Base-by-base conservation (phyloP, 1,284 basidiomycete species). In the Ustilago lituana region DNA sequence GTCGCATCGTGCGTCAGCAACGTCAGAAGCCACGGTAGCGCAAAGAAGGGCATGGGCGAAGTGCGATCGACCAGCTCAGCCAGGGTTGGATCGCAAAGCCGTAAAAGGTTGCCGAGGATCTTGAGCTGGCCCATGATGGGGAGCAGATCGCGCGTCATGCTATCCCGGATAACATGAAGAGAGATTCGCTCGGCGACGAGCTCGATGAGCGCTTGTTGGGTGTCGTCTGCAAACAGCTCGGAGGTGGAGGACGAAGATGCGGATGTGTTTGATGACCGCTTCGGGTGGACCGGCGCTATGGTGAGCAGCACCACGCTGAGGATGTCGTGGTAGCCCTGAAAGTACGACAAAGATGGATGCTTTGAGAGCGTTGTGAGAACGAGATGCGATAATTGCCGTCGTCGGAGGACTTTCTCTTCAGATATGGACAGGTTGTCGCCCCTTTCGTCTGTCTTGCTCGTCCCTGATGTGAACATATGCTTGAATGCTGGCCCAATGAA, bases 241-340 rank as follows among this genome's bases (percentile, higher is more conserved):
- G 24, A 9, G 40, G 37, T 17, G 17, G 24, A 9, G 40, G 37
- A 20, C 24, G 23, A 11, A 33, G 38, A 23, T 27, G 36, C 47
- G 20, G 8, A 5, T 15, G 27, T 5, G 22, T 36, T 6, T 19
- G 46, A 8, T 1, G 7, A 29, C 6, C n/a, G n/a, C n/a, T n/a
- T n/a, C n/a, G 27, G 12, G 7, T 6, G 27, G 27, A 6, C 7
- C 27, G 57, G 56, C 8, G 49, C 57, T 4, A 65, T 84, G 0
- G 93, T 94, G 24, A 96, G 86, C 72, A 91, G 90, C 0, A 96
- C 70, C 11, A 96, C 91, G 0, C 91, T 90, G 27, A 93, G 86
- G 41, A 97, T 92, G 79, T 96, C 94, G 80, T 97, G 94, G 80
- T 92, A 95, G 36, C 94, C 94, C 88, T 93, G 77, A 22, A 56